Evolutionary conservation across 768 basidiomycete species (phyloP), one percentile per base, ranked within the genome.

Genomic region (Suillus sp.): DNA sequence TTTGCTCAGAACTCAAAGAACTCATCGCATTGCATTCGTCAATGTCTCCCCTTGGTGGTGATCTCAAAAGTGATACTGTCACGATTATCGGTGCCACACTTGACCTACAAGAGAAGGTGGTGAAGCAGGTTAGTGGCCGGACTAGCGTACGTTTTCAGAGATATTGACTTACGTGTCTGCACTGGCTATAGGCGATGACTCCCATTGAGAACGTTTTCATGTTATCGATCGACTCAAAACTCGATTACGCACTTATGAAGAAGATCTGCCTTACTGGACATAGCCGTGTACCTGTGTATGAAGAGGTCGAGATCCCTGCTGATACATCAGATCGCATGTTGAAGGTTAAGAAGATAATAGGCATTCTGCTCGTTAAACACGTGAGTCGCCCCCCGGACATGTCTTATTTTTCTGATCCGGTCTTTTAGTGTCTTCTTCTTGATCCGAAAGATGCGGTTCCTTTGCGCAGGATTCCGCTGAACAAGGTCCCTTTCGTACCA

Each of bases 371-470:
- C 13, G 93, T 95, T 60, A 96, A 96, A 74, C 90, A 93, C 55
- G 80, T 81, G 65, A 62, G 73, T 65, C 3, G 6, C 53, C 20
- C 32, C 8, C 53, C 40, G 37, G 9, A 42, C 7, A 45, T 60
- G n/a, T 60, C 38, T 11, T 47, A 42, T 27, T 0, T 34, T 59
- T 25, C 10, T 45, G 27, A 16, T 18, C 4, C 13, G 3, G 11
- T 35, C 25, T 32, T 1, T 42, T 11, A 78, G 78, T 94, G 92
- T 71, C 90, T 95, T 10, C 75, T 95, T 65, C 82, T 96, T 7
- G 94, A 96, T 72, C 93, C 93, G 1, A 90, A 92, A 75, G 94
- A 96, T 72, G 91, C 92, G 0, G 84, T 87, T 5, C 95, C 94
- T 1, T 79, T 96, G 32, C 86, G 91, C 68, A 88, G 87, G 64